Conservation (phyloP, 331 rosid species). For the Quercus phellos region DNA sequence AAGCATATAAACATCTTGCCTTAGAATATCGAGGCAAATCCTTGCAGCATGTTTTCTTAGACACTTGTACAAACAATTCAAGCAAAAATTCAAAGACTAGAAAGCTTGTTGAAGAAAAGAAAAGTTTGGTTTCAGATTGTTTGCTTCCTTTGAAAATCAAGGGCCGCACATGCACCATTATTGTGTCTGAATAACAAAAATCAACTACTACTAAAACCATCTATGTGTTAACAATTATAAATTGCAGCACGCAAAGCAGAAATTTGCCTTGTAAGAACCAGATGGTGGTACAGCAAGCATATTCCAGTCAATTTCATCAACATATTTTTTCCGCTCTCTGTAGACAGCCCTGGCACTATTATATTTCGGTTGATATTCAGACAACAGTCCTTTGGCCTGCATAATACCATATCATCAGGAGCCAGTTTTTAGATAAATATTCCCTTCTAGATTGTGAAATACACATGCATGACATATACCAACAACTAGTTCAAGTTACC, state of each 20-base stretch:
- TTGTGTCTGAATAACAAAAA: slow-evolving; percentile 21
- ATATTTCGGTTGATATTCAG: slow-evolving; percentile 90
- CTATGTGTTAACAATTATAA: slow-evolving; percentile 4
- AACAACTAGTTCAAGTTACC: slow-evolving; percentile 14
- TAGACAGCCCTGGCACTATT: slow-evolving; percentile 90
- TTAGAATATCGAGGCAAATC: not conserved
- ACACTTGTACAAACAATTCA: not conserved
- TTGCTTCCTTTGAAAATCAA: not conserved
- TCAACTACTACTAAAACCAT: slow-evolving; percentile 3
- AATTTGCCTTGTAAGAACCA: slow-evolving; percentile 72
- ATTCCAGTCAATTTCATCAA: slow-evolving; percentile 87
- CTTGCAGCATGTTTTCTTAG: not conserved
- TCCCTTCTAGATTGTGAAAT: not conserved
- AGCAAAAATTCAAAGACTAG: not conserved
- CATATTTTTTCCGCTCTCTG: slow-evolving; percentile 83
- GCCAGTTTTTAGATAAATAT: not conserved
- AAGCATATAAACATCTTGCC: not conserved
- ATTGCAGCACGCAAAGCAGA: slow-evolving; percentile 17
- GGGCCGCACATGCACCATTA: not conserved
- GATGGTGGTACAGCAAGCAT: slow-evolving; percentile 96
- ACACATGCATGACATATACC: not conserved
- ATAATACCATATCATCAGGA: slow-evolving; percentile 33
- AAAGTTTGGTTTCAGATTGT: not conserved
- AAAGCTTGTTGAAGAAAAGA: not conserved
- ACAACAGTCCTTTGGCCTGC: slow-evolving; percentile 90